Evolutionary conservation across 179 eudicot species (phyloP), one percentile per base, ranked within the genome.

Genomic region (Drosera spatulata): DNA sequence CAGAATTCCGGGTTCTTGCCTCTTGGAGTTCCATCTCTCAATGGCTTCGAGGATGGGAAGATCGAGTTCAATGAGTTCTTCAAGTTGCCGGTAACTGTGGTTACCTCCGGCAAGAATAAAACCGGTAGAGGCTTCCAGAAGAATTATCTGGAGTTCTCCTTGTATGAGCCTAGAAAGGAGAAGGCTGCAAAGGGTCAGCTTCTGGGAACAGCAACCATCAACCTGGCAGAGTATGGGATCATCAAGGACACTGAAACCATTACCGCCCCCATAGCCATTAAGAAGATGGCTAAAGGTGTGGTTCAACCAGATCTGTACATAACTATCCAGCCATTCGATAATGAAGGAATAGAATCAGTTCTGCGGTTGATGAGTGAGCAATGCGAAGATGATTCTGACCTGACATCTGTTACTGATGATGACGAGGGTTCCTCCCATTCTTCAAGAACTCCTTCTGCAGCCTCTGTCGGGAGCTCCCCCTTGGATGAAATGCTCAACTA

Each of bases 151-250:
- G 96, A 91, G 60, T 85, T 91, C 62, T 75, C 71, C 64, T 63
- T 91, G 83, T 88, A 77, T 64, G 96, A 91, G 59, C 80, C 88
- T 3, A 77, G 68, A 51, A 85, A 79, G 64, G 96, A 88, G 39
- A 87, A 80, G 70, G 78, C 82, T 10, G 66, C 68, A 0, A 87
- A 81, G 72, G 97, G 88, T 22, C 88, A 85, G 47, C 79, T 82
- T 42, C 63, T 91, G 44, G 98, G 96, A 49, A 80, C 85, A 22
- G 85, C 87, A 42, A 64, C 63, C 1, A 51, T 91, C 45, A 86
- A 91, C 55, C 77, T 91, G 10, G 87, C 85, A 41, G 96, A 88
- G 60, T 85, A 72, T 75, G 98, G 95, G 38, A 63, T 88, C 42
- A 77, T 84, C 41, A 76, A 72, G 65, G 95, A 88, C 11, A 68